Conservation (phyloP, 805 yeast species). For the Candida germanica region DNA sequence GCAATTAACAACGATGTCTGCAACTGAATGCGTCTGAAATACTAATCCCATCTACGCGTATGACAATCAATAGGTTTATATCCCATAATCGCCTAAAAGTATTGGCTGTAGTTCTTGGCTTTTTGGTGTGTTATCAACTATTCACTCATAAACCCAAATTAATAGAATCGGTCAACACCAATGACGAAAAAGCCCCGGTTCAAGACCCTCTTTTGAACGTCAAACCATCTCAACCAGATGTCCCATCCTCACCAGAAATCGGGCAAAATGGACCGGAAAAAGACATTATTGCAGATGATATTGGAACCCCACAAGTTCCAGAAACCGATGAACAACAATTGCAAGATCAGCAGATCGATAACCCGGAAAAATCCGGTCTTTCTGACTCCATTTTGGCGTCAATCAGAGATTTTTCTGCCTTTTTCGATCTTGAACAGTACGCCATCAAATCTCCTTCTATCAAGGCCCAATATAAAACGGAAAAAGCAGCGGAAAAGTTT, state of each 20-base stretch:
- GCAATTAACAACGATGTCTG: no score
- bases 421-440: slow-evolving; percentile 33
- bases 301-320: no score
- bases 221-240: slow-evolving; percentile 4
- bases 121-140: slow-evolving; percentile 4
- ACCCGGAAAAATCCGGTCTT: no score
- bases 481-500: slow-evolving; percentile 44
- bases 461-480: slow-evolving; percentile 37
- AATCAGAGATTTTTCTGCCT: slow-evolving; percentile 22
- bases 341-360: no score
- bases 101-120: slow-evolving; percentile 3
- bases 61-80: neutral
- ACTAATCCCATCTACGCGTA: neutral
- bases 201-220: slow-evolving; percentile 7
- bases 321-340: no score
- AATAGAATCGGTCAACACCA: slow-evolving; percentile 1
- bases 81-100: slow-evolving; percentile 3
- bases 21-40: neutral
- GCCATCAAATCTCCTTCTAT: slow-evolving; percentile 40
- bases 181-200: slow-evolving; percentile 1
- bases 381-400: neutral
- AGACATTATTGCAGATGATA: no score
- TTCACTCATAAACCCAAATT: neutral
- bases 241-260: no score
- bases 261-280: no score